These are phyloP conservation scores for Eucalyptus cloeziana DNA, from an alignment of 345 rosid genomes.

Conservation along the genomic window DNA sequence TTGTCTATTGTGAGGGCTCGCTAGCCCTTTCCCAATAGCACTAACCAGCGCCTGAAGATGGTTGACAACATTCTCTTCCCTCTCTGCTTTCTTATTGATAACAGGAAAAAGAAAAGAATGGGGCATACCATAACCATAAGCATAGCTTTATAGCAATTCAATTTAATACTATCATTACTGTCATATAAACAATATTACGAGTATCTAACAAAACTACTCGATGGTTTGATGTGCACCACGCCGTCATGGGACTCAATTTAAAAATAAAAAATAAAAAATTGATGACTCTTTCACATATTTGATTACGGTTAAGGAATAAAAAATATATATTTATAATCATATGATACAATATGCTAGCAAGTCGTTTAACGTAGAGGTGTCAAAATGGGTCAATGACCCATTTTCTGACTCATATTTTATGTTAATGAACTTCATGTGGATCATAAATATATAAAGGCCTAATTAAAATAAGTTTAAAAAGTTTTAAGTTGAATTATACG, in stretches of 20 bases:
- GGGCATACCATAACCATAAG: background rate
- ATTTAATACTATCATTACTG: background rate
- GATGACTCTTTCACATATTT: background rate
- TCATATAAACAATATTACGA: background rate
- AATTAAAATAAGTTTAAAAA: too few relatives aligned
- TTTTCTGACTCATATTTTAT: too few relatives aligned
- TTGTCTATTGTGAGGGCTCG: background rate
- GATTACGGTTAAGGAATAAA: background rate
- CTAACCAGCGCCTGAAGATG: background rate
- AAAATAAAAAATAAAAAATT: background rate
- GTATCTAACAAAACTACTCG: background rate
- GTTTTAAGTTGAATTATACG: too few relatives aligned
- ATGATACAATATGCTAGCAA: background rate
- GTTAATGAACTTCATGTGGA: too few relatives aligned
- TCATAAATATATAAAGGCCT: too few relatives aligned
- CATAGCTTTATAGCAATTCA: background rate
- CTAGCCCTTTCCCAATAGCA: slow-evolving; percentile 21
- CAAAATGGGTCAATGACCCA: too few relatives aligned
- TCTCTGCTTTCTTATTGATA: background rate
- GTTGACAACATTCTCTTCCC: background rate
- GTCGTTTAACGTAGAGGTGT: too few relatives aligned
- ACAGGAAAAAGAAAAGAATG: background rate
- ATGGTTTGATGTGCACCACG: background rate
- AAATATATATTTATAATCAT: background rate
- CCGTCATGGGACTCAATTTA: background rate